phyloP scores from a whole-genome alignment of 768 basidiomycete genomes.

The Solioccasus polychromus region DNA sequence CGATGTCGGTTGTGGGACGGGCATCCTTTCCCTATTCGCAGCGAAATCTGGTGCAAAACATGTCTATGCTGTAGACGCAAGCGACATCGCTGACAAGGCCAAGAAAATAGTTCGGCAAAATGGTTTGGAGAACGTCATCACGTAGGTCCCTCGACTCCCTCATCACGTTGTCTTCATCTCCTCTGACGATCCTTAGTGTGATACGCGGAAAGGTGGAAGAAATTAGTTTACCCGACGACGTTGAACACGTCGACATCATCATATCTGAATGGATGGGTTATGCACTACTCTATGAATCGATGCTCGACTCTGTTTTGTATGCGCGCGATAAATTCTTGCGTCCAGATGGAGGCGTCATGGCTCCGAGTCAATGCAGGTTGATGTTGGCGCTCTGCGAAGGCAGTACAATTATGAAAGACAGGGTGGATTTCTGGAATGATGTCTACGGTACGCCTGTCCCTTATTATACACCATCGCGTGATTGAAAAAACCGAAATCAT shows the following conservation, averaged over 20 bases:
- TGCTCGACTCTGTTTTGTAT: constrained; percentile 92
- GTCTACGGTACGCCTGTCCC: constrained; percentile 66
- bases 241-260: constrained; percentile 86
- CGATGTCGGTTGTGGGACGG: constrained; percentile 96
- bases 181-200: constrained; percentile 44
- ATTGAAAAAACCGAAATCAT: not conserved
- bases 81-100: constrained; percentile 75
- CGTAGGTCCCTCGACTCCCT: constrained; percentile 33
- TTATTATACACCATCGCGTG: not conserved
- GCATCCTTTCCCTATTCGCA: constrained; percentile 87
- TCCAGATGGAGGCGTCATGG: constrained; percentile 74
- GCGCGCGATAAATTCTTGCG: constrained; percentile 86
- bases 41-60: constrained; percentile 86
- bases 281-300: constrained; percentile 88
- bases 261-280: constrained; percentile 99
- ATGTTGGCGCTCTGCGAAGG: constrained; percentile 82
- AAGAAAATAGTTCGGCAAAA: constrained; percentile 77
- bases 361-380: constrained; percentile 86
- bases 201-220: constrained; percentile 91
- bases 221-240: constrained; percentile 67
- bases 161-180: constrained; percentile 6
- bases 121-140: constrained; percentile 68
- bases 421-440: constrained; percentile 85
- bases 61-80: constrained; percentile 91
- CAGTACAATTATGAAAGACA: constrained; percentile 71